These are phyloP conservation scores for Piromyces finnis DNA, from an alignment of 192 early-diverging fungal species.

Conservation along the genomic window DNA sequence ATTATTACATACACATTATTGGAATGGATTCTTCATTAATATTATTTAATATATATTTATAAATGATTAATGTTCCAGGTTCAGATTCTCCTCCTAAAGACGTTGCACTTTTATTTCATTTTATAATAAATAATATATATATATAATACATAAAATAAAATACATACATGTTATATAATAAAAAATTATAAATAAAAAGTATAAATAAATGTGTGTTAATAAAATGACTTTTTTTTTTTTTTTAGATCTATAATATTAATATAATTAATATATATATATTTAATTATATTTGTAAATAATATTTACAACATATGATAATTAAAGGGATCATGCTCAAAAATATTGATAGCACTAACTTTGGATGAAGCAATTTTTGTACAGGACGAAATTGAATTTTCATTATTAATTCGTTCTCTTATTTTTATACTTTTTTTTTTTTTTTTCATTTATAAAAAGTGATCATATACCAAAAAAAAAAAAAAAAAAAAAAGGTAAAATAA, in stretches of 20 bases:
- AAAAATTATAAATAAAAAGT: too few species aligned
- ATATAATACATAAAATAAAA: too few species aligned
- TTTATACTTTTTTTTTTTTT: neutral
- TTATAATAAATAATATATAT: too few species aligned
- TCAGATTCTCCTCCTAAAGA: neutral
- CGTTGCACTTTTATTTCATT: neutral
- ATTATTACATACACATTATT: neutral
- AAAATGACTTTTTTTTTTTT: too few species aligned
- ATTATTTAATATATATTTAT: neutral
- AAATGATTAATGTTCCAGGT: neutral
- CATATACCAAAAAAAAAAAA: too few species aligned
- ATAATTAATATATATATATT: too few species aligned
- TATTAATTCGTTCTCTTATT: neutral
- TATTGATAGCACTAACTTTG: neutral
- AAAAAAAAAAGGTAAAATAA: too few species aligned
- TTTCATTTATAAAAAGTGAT: too few species aligned
- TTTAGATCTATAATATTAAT: too few species aligned
- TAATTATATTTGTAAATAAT: too few species aligned
- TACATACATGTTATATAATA: too few species aligned
- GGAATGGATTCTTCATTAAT: neutral
- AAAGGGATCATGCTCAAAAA: neutral
- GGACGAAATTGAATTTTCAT: neutral
- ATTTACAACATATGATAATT: neutral
- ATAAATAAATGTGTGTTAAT: too few species aligned
- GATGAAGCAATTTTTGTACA: neutral